A percentile compares a stretch with the other conserved stretches of the same genome.
Conservation (phyloP, 2,329 filamentous ascomycete genomes). For the Fusarium newnesense region DNA sequence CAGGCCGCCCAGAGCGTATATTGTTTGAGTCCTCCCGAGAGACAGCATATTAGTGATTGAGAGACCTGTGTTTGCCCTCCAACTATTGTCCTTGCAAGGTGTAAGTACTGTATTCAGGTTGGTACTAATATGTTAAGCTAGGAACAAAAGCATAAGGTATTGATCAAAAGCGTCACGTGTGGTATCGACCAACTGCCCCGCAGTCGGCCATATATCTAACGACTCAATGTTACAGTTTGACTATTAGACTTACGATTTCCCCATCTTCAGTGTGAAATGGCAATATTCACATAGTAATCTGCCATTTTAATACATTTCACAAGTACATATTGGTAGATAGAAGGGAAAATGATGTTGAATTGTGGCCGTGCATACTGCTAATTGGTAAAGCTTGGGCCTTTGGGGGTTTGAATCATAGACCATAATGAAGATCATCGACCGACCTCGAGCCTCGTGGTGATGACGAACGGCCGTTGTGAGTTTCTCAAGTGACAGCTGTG, state of each 20-base stretch:
- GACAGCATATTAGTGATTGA: constrained; percentile 20
- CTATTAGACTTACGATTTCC: neutral
- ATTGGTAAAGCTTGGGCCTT: constrained; percentile 24
- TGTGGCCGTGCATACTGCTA: constrained; percentile 2
- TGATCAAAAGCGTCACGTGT: neutral
- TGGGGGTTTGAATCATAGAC: neutral
- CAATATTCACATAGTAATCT: neutral
- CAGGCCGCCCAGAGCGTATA: constrained; percentile 26
- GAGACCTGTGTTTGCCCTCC: neutral
- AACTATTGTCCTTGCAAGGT: neutral
- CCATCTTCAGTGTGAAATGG: neutral
- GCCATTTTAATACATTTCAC: neutral
- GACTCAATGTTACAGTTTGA: neutral
- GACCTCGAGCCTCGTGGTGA: neutral
- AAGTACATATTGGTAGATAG: neutral
- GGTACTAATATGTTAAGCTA: neutral
- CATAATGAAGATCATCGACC: neutral
- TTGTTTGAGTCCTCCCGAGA: neutral
- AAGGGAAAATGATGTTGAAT: neutral
- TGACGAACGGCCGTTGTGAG: neutral
- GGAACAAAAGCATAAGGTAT: neutral
- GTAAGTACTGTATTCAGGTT: neutral
- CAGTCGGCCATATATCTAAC: neutral
- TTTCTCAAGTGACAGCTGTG: neutral
- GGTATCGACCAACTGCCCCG: neutral